Conservation (phyloP, 352 stramenopile genomes). For the Blastocystis sp. region DNA sequence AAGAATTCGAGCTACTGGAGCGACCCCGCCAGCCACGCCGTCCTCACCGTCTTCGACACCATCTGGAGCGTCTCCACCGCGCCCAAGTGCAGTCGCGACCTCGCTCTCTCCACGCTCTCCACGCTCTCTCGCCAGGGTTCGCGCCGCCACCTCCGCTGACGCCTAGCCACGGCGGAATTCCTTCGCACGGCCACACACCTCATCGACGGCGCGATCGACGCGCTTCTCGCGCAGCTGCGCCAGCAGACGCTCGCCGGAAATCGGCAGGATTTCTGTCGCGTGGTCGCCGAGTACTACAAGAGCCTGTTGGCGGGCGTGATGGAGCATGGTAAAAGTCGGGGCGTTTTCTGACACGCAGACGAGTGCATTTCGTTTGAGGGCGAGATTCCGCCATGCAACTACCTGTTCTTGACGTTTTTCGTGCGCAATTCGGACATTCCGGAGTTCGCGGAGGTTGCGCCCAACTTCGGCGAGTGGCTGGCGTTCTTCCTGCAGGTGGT, state of each 20-base stretch:
- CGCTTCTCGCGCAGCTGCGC: not conserved
- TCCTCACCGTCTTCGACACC: conserved; percentile 41
- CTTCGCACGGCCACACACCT: not conserved
- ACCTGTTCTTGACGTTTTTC: conserved; percentile 31
- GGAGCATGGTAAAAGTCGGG: not conserved
- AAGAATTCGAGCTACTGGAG: not conserved
- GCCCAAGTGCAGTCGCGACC: not conserved
- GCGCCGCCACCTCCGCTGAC: not conserved
- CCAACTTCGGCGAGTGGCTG: conserved; percentile 31
- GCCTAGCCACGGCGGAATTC: not conserved
- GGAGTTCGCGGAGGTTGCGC: not conserved
- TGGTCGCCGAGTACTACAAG: conserved; percentile 17
- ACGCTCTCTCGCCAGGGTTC: not conserved
- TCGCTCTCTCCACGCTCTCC: not conserved
- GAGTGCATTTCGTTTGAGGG: not conserved
- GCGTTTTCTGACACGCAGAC: not conserved
- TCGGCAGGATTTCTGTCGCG: conserved; percentile 24
- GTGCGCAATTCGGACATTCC: conserved; percentile 21
- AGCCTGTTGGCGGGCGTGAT: not conserved
- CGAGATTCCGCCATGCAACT: not conserved
- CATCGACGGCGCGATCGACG: conserved; percentile 12
- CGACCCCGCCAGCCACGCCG: not conserved
- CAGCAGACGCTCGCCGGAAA: not conserved
- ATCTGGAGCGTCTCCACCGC: not conserved
- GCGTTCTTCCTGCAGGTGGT: conserved; percentile 40